Base-by-base conservation (phyloP, 2,329 filamentous ascomycete genomes). In the Trichothecium roseum region DNA sequence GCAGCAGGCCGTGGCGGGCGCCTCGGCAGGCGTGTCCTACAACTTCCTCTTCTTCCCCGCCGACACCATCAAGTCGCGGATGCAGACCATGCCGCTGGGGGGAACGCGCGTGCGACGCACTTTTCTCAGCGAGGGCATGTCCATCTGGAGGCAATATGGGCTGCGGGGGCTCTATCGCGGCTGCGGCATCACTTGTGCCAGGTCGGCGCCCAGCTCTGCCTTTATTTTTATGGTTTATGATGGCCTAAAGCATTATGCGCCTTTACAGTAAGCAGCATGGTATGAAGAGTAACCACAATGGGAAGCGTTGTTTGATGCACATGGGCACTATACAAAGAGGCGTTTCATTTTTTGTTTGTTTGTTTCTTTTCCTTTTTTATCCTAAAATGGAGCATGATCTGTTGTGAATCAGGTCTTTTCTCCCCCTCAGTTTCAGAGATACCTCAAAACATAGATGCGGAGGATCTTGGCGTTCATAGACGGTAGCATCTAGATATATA, bases 201-300 rank as follows among this genome's bases (percentile, higher is more conserved):
- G 91, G 41, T 83, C 87, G 26, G 88, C 87, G 22, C 91, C 91
- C 3, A 95, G 88, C 57, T 95, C 88, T n/a, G 91, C 91, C 7
- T 87, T 96, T 52, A 98, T 98, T 41, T 98, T 98, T 52, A 88
- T 91, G 42, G 78, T 96, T 41, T 96, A 88, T 54, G 91, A 96
- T 60, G 82, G 79, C 12, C 59, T 98, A 56, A 87, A 87, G 63
- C 70, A 68, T 43, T 64, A 76, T 46, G 70, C 91, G 50, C 67
- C 72, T 24, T 47, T 74, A 45, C 57, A 62, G 39, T 60, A 45
- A 41, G n/a, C n/a, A 10, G 8, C 18, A 9, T 9, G 18, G 2
- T 5, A 10, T 16, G 6, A 24, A 29, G 10, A 29, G 10, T n/a
- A 29, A 29, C 7, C n/a, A 35, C 9, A 16, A 29, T 16, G 15